Evolutionary conservation across 495 filamentous ascomycete species (phyloP).

Genomic region (Daldinia vernicosa): DNA sequence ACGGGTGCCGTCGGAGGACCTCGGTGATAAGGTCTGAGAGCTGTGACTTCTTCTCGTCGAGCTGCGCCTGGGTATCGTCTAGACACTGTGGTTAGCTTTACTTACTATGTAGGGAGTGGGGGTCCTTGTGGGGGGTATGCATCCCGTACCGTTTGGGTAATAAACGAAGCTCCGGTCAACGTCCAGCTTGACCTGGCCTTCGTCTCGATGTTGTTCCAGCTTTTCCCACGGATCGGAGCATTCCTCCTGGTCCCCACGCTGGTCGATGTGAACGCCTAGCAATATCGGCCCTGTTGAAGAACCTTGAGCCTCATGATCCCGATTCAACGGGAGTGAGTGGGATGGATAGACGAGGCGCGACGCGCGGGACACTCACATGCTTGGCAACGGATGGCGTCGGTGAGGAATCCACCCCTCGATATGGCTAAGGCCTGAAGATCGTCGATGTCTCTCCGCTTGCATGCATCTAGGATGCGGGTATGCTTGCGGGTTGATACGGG

Average conservation of each 20-base stretch:
- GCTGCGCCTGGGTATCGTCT: constrained; percentile 64
- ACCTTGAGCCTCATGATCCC: constrained; percentile 32
- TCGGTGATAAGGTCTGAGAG: constrained; percentile 79
- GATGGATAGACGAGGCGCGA: constrained; percentile 13
- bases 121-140: constrained; percentile 8
- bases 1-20: constrained; percentile 80
- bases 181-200: constrained; percentile 88
- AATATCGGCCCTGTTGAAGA: constrained; percentile 75
- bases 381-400: constrained; percentile 78
- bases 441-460: constrained; percentile 68
- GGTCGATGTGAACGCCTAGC: constrained; percentile 62
- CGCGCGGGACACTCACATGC: constrained; percentile 74
- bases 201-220: constrained; percentile 77
- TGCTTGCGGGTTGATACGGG: constrained; percentile 44
- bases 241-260: constrained; percentile 29
- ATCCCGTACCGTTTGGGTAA: constrained; percentile 79
- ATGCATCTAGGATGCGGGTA: constrained; percentile 71
- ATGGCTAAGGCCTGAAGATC: constrained; percentile 72
- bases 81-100: constrained; percentile 7
- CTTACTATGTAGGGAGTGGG: background rate
- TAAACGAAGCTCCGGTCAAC: constrained; percentile 97
- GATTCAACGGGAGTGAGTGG: constrained; percentile 22
- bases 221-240: constrained; percentile 56
- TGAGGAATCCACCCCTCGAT: constrained; percentile 77
- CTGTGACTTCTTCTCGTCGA: constrained; percentile 71